Conservation (phyloP, 176 grass and related monocot genomes). For the Paspalum notatum region DNA sequence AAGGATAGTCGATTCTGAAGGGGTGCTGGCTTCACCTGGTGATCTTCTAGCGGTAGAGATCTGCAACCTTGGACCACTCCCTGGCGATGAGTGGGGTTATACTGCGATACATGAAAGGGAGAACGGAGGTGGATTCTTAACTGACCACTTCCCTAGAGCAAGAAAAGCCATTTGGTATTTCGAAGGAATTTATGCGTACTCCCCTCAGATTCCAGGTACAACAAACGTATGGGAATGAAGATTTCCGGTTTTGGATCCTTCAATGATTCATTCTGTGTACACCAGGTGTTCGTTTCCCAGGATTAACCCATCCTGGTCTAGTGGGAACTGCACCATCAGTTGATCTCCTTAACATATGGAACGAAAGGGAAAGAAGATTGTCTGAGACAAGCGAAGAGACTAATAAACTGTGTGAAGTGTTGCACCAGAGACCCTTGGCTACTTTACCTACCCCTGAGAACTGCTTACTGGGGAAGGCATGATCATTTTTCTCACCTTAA, state of each 20-base stretch:
- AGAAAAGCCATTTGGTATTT: constrained; percentile 98
- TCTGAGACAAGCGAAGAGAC: constrained; percentile 50
- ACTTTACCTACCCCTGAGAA: constrained; percentile 63
- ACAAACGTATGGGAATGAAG: background rate
- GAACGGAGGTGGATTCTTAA: constrained; percentile 95
- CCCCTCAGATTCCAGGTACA: constrained; percentile 83
- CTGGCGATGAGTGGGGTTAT: constrained; percentile 87
- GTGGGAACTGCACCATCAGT: constrained; percentile 87
- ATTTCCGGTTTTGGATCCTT: constrained; percentile 18
- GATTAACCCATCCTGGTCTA: constrained; percentile 86
- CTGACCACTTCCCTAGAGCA: constrained; percentile 80
- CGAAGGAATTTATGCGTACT: constrained; percentile 93
- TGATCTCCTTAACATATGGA: constrained; percentile 92
- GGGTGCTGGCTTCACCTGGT: constrained; percentile 73
- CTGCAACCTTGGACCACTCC: constrained; percentile 86
- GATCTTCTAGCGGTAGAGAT: constrained; percentile 92
- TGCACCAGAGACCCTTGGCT: constrained; percentile 80
- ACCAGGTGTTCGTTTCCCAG: constrained; percentile 85
- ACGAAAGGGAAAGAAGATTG: constrained; percentile 81
- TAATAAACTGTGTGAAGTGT: constrained; percentile 77
- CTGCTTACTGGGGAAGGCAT: constrained; percentile 85
- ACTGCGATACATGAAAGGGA: constrained; percentile 91
- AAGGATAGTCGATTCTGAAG: constrained; percentile 75
- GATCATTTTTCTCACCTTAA: background rate
- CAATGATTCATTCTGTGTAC: constrained; percentile 16